phyloP scores from a whole-genome alignment of 495 filamentous ascomycete genomes.

The Penicillium malachiteum region DNA sequence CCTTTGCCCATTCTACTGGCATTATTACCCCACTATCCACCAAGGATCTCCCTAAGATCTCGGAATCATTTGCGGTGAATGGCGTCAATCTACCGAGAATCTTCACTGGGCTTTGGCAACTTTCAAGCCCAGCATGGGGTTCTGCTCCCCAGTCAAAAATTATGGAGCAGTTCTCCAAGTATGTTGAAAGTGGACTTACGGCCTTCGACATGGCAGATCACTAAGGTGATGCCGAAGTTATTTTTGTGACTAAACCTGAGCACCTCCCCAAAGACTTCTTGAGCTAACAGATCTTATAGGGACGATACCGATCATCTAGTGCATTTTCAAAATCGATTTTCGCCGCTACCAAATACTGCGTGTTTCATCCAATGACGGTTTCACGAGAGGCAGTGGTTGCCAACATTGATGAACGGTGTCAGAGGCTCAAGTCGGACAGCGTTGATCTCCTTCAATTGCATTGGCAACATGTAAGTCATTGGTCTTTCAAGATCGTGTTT shows the following conservation, averaged over 20 bases:
- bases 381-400: constrained; percentile 30
- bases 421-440: constrained; percentile 27
- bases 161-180: constrained; percentile 22
- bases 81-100: constrained; percentile 32
- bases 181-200: constrained; percentile 23
- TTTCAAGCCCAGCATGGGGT: constrained; percentile 48
- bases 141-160: constrained; percentile 28
- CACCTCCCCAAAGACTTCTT: constrained; percentile 8
- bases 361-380: constrained; percentile 30
- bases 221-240: constrained; percentile 41
- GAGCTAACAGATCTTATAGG: constrained; percentile 27
- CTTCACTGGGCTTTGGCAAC: constrained; percentile 46
- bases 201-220: constrained; percentile 50
- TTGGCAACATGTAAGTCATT: constrained; percentile 41
- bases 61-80: constrained; percentile 34
- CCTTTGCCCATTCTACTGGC: constrained; percentile 2
- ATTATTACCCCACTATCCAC: constrained; percentile 1
- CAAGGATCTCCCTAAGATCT: not conserved
- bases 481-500: not conserved
- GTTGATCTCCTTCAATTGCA: constrained; percentile 48
- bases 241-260: constrained; percentile 22
- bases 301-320: constrained; percentile 34
- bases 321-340: constrained; percentile 26
- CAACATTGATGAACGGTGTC: constrained; percentile 38
- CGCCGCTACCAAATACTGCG: constrained; percentile 43